A percentile compares a stretch with the other conserved stretches of the same genome.
phyloP scores from a whole-genome alignment of 139 green algal species.

The Asterochloris sp. region DNA sequence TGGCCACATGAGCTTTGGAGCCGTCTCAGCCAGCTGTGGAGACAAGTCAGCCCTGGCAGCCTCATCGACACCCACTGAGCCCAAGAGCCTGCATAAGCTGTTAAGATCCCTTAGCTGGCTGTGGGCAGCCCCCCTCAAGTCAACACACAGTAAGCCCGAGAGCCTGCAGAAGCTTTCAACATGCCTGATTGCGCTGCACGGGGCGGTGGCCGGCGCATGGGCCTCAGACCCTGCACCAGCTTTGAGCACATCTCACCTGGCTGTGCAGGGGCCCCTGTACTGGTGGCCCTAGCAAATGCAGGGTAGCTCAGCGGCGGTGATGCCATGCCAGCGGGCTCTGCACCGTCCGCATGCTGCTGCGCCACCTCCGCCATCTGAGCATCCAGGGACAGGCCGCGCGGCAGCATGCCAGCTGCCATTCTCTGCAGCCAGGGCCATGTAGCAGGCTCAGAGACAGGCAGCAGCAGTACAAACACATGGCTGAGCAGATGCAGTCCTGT shows the following conservation, averaged over 20 bases:
- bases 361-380: background rate
- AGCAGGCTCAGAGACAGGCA: background rate
- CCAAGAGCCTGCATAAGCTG: no score
- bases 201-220: no score
- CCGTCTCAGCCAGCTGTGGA: no score
- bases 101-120: background rate
- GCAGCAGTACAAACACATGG: background rate
- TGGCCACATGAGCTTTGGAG: no score
- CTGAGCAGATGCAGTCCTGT: background rate
- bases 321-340: background rate
- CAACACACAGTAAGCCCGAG: background rate
- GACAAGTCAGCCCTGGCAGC: no score
- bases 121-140: background rate
- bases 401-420: background rate
- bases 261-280: background rate
- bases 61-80: no score
- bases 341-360: background rate
- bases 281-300: constrained; percentile 2
- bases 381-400: background rate
- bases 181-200: background rate
- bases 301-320: constrained; percentile 15
- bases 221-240: background rate
- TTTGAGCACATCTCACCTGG: background rate
- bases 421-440: no score
- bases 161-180: background rate